Conservation (phyloP, 192 early-diverging fungal genomes). For the Coemansia sp. region DNA sequence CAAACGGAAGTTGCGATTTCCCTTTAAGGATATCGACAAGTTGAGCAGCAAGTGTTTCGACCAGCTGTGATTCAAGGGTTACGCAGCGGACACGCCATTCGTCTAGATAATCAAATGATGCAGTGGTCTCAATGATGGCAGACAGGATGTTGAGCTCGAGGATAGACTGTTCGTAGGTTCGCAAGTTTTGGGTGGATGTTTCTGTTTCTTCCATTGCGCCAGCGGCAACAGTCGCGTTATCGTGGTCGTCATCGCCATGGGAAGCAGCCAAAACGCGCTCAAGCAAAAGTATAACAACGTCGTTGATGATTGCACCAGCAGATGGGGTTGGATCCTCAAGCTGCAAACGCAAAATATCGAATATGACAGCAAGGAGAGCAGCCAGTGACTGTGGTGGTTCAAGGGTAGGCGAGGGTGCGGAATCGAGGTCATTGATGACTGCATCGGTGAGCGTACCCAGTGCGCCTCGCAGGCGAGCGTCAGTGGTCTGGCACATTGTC, state of each 20-base stretch:
- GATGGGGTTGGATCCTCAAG: slow-evolving; percentile 13
- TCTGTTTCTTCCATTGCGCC: neutral
- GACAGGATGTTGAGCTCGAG: slow-evolving; percentile 39
- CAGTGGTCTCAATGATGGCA: slow-evolving; percentile 1
- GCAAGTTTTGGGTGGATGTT: neutral
- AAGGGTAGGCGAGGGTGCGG: slow-evolving; percentile 21
- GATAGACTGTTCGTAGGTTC: slow-evolving; percentile 27
- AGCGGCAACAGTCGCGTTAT: neutral
- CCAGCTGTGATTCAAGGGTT: neutral
- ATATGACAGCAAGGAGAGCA: slow-evolving; percentile 14
- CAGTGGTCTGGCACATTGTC: slow-evolving; percentile 4
- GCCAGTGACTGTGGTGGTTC: slow-evolving; percentile 25
- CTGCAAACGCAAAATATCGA: slow-evolving; percentile 25
- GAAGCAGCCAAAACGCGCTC: slow-evolving; percentile 12
- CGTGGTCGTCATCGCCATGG: neutral
- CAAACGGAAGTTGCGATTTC: slow-evolving; percentile 31
- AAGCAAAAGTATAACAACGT: slow-evolving; percentile 3
- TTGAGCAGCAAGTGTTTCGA: slow-evolving; percentile 9
- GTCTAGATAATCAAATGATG: neutral
- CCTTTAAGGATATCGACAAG: slow-evolving; percentile 20
- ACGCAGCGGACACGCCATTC: slow-evolving; percentile 3
- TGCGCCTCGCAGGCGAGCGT: neutral
- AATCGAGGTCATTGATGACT: slow-evolving; percentile 16
- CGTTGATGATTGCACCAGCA: neutral
- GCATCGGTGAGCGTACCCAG: slow-evolving; percentile 16